Percentiles rank a stretch among this genome's conserved stretches.
phyloP scores from a whole-genome alignment of 768 basidiomycete species.

The Dioszegia aurantiaca region DNA sequence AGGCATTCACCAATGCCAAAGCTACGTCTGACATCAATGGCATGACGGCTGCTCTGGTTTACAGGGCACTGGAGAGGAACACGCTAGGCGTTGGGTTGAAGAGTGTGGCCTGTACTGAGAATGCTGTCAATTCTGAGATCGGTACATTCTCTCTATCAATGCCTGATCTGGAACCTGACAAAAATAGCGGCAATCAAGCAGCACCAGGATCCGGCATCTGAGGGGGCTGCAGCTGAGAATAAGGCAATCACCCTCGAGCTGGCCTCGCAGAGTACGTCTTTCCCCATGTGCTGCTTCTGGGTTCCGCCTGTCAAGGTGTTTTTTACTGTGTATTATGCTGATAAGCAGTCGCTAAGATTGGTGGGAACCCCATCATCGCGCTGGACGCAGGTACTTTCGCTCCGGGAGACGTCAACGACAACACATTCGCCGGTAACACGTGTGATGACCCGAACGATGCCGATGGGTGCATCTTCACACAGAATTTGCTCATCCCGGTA shows the following conservation, averaged over 20 bases:
- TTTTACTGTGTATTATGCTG: background rate
- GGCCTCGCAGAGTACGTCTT: constrained; percentile 57
- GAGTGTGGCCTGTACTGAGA: constrained; percentile 53
- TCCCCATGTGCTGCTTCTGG: background rate
- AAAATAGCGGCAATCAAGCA: constrained; percentile 59
- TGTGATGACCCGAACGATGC: constrained; percentile 58
- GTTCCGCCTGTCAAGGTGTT: background rate
- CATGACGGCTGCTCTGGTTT: constrained; percentile 62
- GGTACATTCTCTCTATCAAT: background rate
- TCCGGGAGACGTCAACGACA: constrained; percentile 59
- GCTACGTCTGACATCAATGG: constrained; percentile 61
- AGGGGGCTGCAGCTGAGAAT: constrained; percentile 61
- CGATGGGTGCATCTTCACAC: constrained; percentile 64
- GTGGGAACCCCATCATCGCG: constrained; percentile 62
- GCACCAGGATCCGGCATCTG: constrained; percentile 67
- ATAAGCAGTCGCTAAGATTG: constrained; percentile 58
- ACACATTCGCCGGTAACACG: constrained; percentile 60
- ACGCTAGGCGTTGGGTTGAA: constrained; percentile 53
- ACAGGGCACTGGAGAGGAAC: constrained; percentile 67
- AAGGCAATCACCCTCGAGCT: constrained; percentile 64
- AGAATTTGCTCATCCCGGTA: constrained; percentile 55
- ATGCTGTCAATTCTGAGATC: constrained; percentile 64
- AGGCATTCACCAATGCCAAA: constrained; percentile 72
- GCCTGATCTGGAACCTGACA: background rate
- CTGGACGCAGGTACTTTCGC: constrained; percentile 65